phyloP scores from a whole-genome alignment of 2,329 filamentous ascomycete genomes.

The Aspergillus puulaauensis region DNA sequence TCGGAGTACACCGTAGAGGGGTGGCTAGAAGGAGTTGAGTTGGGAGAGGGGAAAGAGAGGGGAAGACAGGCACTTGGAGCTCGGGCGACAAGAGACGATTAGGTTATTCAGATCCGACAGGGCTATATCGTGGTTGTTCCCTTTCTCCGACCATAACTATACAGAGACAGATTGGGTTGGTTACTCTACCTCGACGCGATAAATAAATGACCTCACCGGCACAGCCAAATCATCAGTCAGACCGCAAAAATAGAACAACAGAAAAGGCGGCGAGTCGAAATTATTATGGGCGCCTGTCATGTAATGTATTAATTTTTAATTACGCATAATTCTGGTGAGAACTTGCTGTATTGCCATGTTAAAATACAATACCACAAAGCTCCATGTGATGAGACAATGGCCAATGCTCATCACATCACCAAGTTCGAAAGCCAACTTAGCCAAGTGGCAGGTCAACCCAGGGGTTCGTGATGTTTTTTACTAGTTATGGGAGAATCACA shows the following conservation, averaged over 20 bases:
- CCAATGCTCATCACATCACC: not conserved
- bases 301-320: not conserved
- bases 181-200: not conserved
- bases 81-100: not conserved
- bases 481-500: too few species aligned
- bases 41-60: constrained; percentile 4
- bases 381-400: not conserved
- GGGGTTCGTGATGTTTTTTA: too few species aligned
- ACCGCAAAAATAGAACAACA: not conserved
- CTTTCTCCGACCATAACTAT: not conserved
- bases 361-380: not conserved
- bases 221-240: constrained; percentile 1
- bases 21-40: not conserved
- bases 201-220: constrained; percentile 1
- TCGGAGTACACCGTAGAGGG: constrained; percentile 10
- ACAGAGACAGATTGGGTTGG: not conserved
- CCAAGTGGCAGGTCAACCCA: too few species aligned
- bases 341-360: not conserved
- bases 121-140: not conserved
- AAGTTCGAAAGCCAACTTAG: too few species aligned
- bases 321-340: not conserved
- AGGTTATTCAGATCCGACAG: not conserved
- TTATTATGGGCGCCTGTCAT: not conserved
- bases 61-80: not conserved
- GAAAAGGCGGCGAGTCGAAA: constrained; percentile 1